Percentiles rank a stretch among this genome's conserved stretches.
Evolutionary conservation across 495 filamentous ascomycete genomes (phyloP).

Genomic region (Tuber microsphaerosporum): DNA sequence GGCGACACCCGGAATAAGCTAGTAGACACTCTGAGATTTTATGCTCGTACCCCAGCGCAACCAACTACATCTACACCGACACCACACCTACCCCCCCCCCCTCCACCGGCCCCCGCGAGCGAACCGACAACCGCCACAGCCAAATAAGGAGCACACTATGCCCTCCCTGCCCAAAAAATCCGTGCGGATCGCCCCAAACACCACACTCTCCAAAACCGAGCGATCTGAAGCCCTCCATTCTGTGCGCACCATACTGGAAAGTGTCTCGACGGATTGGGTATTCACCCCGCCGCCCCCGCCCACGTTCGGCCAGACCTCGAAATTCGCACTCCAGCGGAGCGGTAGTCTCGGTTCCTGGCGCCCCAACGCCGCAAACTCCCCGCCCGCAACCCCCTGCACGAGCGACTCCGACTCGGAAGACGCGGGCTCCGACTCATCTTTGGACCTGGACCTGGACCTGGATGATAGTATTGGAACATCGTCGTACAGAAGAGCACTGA

Average conservation of each 20-base stretch:
- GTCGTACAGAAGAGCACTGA: conserved; percentile 29
- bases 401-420: conserved; percentile 18
- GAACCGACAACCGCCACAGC: not conserved
- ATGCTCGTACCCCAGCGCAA: too few relatives aligned
- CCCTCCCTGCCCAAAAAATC: conserved; percentile 1
- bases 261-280: conserved; percentile 16
- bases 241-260: conserved; percentile 13
- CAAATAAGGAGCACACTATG: not conserved
- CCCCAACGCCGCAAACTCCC: conserved; percentile 7
- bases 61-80: not conserved
- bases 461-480: conserved; percentile 19
- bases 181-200: not conserved
- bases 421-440: conserved; percentile 8
- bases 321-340: conserved; percentile 13
- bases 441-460: conserved; percentile 24
- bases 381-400: not conserved
- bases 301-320: conserved; percentile 16
- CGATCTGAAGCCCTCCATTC: conserved; percentile 14
- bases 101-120: not conserved
- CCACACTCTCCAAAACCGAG: conserved; percentile 22
- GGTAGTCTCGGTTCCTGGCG: conserved; percentile 27
- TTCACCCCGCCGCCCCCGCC: conserved; percentile 14
- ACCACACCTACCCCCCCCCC: not conserved
- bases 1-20: too few relatives aligned
- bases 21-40: too few relatives aligned